Conservation (phyloP, 371 early-diverging fungal genomes). For the Mucor mucedo region DNA sequence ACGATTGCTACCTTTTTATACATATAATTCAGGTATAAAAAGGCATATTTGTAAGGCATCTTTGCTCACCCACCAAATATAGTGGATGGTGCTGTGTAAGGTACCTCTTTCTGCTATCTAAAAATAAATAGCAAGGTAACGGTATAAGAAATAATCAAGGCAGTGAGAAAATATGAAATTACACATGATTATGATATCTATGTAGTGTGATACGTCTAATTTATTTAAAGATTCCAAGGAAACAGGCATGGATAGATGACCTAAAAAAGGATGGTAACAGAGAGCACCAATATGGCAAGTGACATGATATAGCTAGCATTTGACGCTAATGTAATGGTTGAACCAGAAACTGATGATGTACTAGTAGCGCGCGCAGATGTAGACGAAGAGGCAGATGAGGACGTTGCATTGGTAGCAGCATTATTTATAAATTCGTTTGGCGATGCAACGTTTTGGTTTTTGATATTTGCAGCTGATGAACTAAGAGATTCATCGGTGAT, state of each 20-base stretch:
- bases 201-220: neutral
- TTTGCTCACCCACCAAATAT: too few relatives aligned
- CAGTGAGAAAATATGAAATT: neutral
- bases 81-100: neutral
- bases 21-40: too few relatives aligned
- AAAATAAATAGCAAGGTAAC: neutral
- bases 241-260: neutral
- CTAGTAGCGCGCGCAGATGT: neutral
- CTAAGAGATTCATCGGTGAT: neutral
- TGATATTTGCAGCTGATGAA: neutral
- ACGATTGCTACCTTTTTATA: too few relatives aligned
- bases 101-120: neutral
- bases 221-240: neutral
- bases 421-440: neutral
- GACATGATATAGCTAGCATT: neutral
- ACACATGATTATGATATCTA: neutral
- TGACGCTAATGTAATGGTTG: neutral
- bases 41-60: neutral
- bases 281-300: neutral
- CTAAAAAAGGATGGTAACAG: neutral
- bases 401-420: neutral
- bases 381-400: neutral
- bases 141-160: neutral
- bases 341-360: neutral
- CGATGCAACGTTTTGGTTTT: neutral